Conservation (phyloP, 768 basidiomycete species). For the Coprinopsis cinerea region DNA sequence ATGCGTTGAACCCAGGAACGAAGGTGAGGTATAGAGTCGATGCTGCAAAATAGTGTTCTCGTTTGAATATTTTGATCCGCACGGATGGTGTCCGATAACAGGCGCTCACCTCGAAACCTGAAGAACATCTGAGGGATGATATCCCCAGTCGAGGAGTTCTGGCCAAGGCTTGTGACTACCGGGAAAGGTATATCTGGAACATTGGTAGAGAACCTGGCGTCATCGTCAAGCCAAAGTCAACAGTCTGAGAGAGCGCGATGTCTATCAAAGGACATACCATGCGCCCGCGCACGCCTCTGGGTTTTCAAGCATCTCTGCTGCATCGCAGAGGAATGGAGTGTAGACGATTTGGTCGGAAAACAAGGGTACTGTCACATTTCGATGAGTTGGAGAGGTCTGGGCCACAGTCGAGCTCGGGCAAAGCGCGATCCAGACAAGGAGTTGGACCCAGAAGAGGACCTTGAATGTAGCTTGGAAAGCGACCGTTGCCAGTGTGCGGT, state of each 20-base stretch:
- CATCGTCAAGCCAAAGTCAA: neutral
- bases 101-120: slow-evolving; percentile 41
- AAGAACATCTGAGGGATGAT: slow-evolving; percentile 56
- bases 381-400: neutral
- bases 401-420: neutral
- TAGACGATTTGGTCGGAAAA: slow-evolving; percentile 35
- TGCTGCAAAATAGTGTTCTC: neutral
- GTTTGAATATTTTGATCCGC: neutral
- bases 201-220: slow-evolving; percentile 22
- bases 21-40: slow-evolving; percentile 7
- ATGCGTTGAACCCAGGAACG: neutral
- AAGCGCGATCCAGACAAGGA: neutral
- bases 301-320: slow-evolving; percentile 17
- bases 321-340: slow-evolving; percentile 42
- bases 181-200: slow-evolving; percentile 16
- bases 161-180: slow-evolving; percentile 37
- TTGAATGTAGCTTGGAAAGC: neutral
- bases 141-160: slow-evolving; percentile 30
- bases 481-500: slow-evolving; percentile 1
- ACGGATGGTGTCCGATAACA: neutral
- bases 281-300: slow-evolving; percentile 32
- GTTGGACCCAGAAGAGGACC: neutral
- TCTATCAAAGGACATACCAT: slow-evolving; percentile 28
- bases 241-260: neutral
- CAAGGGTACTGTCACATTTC: slow-evolving; percentile 33